These are phyloP conservation scores for Samsoniella hepiali DNA, from an alignment of 2,329 filamentous ascomycete species.

Conservation along the genomic window DNA sequence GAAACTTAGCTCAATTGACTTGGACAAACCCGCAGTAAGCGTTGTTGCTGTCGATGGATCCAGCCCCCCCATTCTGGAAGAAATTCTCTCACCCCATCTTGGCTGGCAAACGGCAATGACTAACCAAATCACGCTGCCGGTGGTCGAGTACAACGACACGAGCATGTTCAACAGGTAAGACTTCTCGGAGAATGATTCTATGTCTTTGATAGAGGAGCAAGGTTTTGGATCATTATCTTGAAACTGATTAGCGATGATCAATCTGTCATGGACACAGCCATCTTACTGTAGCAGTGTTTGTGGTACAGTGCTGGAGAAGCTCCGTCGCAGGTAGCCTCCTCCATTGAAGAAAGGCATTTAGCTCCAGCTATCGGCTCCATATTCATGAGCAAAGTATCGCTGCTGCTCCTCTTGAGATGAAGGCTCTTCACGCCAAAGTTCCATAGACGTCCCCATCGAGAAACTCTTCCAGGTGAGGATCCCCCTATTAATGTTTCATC, in stretches of 20 bases:
- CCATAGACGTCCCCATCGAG: not conserved
- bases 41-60: constrained; percentile 63
- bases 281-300: not conserved
- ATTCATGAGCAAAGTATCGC: not conserved
- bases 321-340: not conserved
- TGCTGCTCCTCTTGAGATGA: not conserved
- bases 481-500: not conserved
- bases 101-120: constrained; percentile 59
- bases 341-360: not conserved
- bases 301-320: not conserved
- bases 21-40: constrained; percentile 67
- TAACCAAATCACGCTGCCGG: constrained; percentile 65
- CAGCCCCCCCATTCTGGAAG: constrained; percentile 49
- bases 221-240: constrained; percentile 30
- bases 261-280: not conserved
- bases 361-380: constrained; percentile 2
- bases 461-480: not conserved
- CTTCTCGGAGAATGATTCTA: no score
- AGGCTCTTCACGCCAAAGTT: not conserved
- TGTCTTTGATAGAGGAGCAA: constrained; percentile 33
- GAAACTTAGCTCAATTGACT: constrained; percentile 74
- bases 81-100: constrained; percentile 58
- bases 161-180: constrained; percentile 28
- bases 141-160: constrained; percentile 60
- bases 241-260: not conserved